A percentile compares a stretch with the other conserved stretches of the same genome.
Conservation (phyloP, 192 early-diverging fungal genomes). For the Backusella mclennaniae region DNA sequence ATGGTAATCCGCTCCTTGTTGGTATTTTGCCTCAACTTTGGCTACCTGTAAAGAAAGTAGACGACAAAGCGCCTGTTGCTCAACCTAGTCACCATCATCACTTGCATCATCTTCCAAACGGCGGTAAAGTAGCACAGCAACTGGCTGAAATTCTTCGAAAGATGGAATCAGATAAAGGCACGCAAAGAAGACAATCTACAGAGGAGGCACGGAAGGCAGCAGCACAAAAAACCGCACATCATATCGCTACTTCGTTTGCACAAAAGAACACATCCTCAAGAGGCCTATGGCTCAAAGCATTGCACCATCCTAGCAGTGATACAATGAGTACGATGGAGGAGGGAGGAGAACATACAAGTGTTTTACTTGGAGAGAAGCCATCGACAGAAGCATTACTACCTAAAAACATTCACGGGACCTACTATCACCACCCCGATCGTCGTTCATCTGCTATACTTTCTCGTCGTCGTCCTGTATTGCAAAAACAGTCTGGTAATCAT, state of each 20-base stretch:
- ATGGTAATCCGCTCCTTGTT: slow-evolving; percentile 60
- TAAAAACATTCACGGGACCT: slow-evolving; percentile 13
- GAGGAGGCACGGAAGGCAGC: not conserved
- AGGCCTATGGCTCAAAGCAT: not conserved
- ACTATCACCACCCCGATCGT: slow-evolving; percentile 26
- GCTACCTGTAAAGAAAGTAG: slow-evolving; percentile 54
- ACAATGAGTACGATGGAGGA: not conserved
- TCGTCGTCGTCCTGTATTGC: not conserved
- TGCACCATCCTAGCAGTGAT: not conserved
- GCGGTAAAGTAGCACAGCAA: slow-evolving; percentile 6
- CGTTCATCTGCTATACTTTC: not conserved
- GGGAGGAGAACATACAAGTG: not conserved
- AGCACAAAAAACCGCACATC: not conserved
- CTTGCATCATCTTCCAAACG: not conserved
- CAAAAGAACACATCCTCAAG: not conserved
- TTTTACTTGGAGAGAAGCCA: not conserved
- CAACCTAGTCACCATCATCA: not conserved
- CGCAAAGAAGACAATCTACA: not conserved
- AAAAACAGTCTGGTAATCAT: not conserved
- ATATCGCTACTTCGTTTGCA: not conserved
- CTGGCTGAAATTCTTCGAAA: slow-evolving; percentile 10
- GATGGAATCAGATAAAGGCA: slow-evolving; percentile 11
- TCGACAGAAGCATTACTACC: not conserved
- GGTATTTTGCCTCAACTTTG: slow-evolving; percentile 67
- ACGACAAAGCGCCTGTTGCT: not conserved